Evolutionary conservation across 2,329 filamentous ascomycete species (phyloP), one percentile per base, ranked within the genome.

Genomic region (Hypoxylon sp.): DNA sequence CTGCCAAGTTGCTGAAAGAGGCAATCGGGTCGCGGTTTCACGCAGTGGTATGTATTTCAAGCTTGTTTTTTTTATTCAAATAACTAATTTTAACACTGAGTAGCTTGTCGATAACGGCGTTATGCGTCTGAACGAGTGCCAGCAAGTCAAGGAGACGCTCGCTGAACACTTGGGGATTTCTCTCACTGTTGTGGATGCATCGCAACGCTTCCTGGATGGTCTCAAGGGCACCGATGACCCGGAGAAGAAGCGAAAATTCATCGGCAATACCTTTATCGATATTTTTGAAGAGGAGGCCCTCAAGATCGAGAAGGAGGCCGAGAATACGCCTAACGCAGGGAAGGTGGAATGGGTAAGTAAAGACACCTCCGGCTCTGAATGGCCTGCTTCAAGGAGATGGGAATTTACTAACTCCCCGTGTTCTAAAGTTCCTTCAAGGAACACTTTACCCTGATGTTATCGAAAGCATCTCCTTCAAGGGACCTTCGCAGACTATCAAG

Each of bases 201-300:
- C 85, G 8, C 84, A 96, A 64, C 81, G 86, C 24, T 98, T 98
- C 82, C 82, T 97, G n/a, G 80, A 81, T 28, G 84, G 88, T 22
- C 87, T 98, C 0, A 85, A 87, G 68, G 94, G 93, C 17, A 87
- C 97, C 24, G 81, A 80, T 0, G 92, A 89, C 28, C 94, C 94
- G 0, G 94, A 98, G 79, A 86, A 86, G 75, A 97, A 97, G 84
- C 85, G 94, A 57, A 97, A 97, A 80, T 89, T 97, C 71, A 97
- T 97, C 65, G 94, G 93, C 58, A 86, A 84, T 66, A 91, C 86
- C 43, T 84, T 93, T 77, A 93, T 93, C 68, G 90, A 93, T 70
- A 80, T 97, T 26, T 97, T 97, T 78, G 90, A 97, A 77, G 82
- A 89, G 62, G 89, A 93, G 75, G 93, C 91, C 1, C 72, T 64